Conservation (phyloP, 192 early-diverging fungal species). For the Physocladia obscura region DNA sequence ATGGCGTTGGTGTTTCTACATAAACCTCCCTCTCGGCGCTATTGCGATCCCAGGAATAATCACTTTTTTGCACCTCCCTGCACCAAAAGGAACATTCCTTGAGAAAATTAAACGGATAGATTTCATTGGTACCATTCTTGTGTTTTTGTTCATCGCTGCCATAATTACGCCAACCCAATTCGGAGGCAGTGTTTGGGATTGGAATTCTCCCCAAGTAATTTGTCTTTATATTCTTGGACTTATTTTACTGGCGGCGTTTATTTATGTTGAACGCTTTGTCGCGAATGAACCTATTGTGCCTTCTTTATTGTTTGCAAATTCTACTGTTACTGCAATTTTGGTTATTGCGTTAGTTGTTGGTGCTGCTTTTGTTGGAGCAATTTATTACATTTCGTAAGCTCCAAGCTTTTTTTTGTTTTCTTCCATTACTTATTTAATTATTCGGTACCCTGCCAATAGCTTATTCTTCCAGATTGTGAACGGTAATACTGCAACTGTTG, state of each 20-base stretch:
- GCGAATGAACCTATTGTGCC: conserved; percentile 69
- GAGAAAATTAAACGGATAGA: conserved; percentile 65
- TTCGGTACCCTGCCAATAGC: background rate
- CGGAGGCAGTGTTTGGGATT: no score
- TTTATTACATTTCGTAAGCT: conserved; percentile 66
- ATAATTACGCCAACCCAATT: conserved; percentile 63
- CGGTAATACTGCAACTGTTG: conserved; percentile 68
- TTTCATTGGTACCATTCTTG: conserved; percentile 50
- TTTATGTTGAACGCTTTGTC: conserved; percentile 57
- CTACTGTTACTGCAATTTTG: conserved; percentile 21
- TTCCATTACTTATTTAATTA: background rate
- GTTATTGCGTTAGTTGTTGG: conserved; percentile 29
- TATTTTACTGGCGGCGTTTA: conserved; percentile 57
- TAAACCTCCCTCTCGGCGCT: conserved; percentile 68
- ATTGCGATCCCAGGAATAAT: conserved; percentile 57
- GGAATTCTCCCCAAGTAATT: conserved; percentile 61
- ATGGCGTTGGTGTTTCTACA: conserved; percentile 65
- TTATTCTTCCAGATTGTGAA: conserved; percentile 80
- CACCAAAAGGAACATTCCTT: conserved; percentile 51
- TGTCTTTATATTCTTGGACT: conserved; percentile 65
- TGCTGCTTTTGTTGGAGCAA: conserved; percentile 31
- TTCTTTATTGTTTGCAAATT: conserved; percentile 49
- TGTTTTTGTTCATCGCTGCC: conserved; percentile 51
- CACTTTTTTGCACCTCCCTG: conserved; percentile 45
- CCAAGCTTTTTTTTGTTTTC: conserved; percentile 52